phyloP scores from a whole-genome alignment of 164 flowering plant species.

The Magnolia kwangsiensis region DNA sequence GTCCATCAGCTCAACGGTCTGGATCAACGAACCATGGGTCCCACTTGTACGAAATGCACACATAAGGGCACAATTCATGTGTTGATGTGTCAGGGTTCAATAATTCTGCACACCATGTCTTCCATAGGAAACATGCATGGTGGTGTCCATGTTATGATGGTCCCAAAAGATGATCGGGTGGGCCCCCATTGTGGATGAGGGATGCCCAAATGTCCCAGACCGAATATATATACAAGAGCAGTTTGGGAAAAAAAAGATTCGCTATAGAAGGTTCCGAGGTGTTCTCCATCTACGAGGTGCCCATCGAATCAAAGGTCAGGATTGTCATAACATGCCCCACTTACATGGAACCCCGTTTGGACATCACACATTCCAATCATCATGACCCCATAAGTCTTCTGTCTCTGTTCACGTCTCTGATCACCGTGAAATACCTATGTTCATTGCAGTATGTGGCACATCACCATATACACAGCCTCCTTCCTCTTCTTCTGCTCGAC shows the following conservation, averaged over 20 bases:
- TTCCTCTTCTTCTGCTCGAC: slow-evolving; percentile 91
- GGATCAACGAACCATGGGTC: too few relatives aligned
- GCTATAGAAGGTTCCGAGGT: not conserved
- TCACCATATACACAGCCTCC: slow-evolving; percentile 79
- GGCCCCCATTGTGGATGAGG: not conserved
- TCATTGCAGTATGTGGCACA: slow-evolving; percentile 81
- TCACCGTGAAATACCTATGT: not conserved
- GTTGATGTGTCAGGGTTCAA: too few relatives aligned
- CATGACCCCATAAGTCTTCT: not conserved
- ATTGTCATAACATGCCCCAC: not conserved
- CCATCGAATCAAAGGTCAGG: not conserved
- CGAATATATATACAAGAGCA: not conserved
- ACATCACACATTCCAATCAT: not conserved
- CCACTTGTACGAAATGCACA: too few relatives aligned
- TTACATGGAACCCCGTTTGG: too few relatives aligned
- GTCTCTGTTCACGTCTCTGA: not conserved
- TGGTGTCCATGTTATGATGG: not conserved
- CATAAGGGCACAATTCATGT: too few relatives aligned
- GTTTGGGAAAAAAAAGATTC: not conserved
- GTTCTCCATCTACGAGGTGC: not conserved
- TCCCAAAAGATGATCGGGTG: not conserved
- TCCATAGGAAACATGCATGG: not conserved
- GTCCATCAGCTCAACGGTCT: too few relatives aligned
- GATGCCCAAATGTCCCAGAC: not conserved
- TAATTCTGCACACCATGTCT: too few relatives aligned